These are phyloP conservation scores for Yueomyces sp. DNA, from an alignment of 805 yeast genomes.

Conservation along the genomic window DNA sequence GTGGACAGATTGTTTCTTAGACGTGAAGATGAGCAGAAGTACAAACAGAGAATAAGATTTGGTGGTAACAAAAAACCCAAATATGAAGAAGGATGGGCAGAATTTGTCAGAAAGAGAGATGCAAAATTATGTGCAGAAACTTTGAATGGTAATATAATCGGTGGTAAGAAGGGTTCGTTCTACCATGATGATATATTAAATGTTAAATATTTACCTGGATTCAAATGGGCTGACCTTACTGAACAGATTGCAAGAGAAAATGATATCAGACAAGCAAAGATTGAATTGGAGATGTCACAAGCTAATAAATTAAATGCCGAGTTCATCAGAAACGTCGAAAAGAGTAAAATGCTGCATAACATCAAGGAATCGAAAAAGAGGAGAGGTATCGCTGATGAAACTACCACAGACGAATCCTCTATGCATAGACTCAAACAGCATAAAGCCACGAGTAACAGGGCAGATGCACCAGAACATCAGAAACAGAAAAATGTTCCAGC, in stretches of 20 bases:
- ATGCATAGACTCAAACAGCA: slow-evolving; percentile 62
- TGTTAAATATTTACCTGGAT: slow-evolving; percentile 76
- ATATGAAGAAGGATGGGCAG: slow-evolving; percentile 96
- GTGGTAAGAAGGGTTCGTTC: slow-evolving; percentile 83
- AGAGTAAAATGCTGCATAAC: slow-evolving; percentile 63
- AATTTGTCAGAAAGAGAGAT: slow-evolving; percentile 66
- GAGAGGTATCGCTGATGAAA: slow-evolving; percentile 11
- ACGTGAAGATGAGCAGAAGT: slow-evolving; percentile 61
- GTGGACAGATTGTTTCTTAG: slow-evolving; percentile 78
- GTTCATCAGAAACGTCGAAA: slow-evolving; percentile 73
- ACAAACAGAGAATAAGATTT: slow-evolving; percentile 56
- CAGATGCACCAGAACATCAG: slow-evolving; percentile 39
- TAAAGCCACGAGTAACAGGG: slow-evolving; percentile 50
- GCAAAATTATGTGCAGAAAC: slow-evolving; percentile 84
- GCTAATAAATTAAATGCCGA: slow-evolving; percentile 78
- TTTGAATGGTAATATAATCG: slow-evolving; percentile 76
- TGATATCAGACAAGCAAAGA: slow-evolving; percentile 75
- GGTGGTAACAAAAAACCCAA: slow-evolving; percentile 88
- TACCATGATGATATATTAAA: slow-evolving; percentile 92
- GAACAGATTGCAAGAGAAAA: slow-evolving; percentile 86
- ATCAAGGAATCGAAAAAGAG: slow-evolving; percentile 30
- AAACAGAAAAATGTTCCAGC: slow-evolving; percentile 28
- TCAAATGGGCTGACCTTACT: slow-evolving; percentile 91
- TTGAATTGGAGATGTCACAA: slow-evolving; percentile 79
- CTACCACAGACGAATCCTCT: slow-evolving; percentile 24